These are phyloP conservation scores for Raphanus hybrid DNA, from an alignment of 441 rosid genomes.

Conservation along the genomic window DNA sequence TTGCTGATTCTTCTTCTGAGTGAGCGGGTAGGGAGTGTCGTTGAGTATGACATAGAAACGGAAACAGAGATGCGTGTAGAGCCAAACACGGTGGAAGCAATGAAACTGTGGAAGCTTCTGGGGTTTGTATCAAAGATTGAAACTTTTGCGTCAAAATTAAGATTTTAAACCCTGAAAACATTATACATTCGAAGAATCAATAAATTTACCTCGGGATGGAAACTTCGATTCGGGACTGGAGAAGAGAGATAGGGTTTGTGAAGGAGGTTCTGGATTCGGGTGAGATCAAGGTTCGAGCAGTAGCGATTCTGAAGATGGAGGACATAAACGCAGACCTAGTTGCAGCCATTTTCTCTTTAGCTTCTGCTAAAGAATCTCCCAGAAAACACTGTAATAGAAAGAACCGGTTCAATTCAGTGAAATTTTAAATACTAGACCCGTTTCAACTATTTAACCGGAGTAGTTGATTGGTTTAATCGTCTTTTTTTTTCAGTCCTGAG, in stretches of 20 bases:
- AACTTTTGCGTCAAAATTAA: neutral
- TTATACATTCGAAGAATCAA: too few species aligned
- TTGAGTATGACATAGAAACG: constrained; percentile 51
- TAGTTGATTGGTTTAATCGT: too few species aligned
- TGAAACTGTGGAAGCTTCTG: constrained; percentile 49
- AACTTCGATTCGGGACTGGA: constrained; percentile 17
- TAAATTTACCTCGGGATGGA: constrained; percentile 19
- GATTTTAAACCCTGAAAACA: neutral
- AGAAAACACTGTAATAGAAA: too few species aligned
- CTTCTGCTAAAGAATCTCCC: too few species aligned
- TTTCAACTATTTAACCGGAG: too few species aligned
- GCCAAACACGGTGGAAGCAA: constrained; percentile 51
- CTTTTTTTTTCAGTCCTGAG: too few species aligned
- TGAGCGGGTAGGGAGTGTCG: constrained; percentile 57
- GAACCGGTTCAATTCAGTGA: too few species aligned
- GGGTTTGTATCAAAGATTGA: neutral
- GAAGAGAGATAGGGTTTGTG: constrained; percentile 23
- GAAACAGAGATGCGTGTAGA: constrained; percentile 46
- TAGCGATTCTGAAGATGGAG: constrained; percentile 1
- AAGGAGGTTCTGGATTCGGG: constrained; percentile 21
- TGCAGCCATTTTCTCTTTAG: neutral
- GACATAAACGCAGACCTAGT: neutral
- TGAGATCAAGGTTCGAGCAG: constrained; percentile 54
- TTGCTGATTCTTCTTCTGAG: constrained; percentile 66
- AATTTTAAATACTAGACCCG: too few species aligned